Conservation (phyloP, 768 basidiomycete genomes). For the Rhizopogon vesiculosus region DNA sequence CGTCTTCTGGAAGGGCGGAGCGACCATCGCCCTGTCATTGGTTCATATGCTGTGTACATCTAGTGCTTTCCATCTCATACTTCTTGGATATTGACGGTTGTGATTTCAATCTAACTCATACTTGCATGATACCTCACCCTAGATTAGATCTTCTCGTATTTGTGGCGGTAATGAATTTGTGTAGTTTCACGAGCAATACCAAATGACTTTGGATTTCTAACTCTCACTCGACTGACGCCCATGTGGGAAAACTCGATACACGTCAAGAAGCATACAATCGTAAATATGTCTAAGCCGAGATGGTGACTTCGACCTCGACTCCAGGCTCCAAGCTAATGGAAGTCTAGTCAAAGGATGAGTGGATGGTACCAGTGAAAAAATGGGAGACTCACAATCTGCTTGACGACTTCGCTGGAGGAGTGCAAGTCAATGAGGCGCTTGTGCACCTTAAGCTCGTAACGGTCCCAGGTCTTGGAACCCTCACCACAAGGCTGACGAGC, state of each 20-base stretch:
- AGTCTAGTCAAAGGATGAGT: conserved; percentile 50
- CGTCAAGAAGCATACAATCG: background rate
- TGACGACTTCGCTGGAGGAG: conserved; percentile 98
- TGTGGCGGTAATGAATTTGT: no score
- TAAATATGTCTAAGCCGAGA: conserved; percentile 54
- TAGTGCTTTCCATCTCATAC: conserved; percentile 16
- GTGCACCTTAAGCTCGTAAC: conserved; percentile 98
- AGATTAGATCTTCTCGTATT: no score
- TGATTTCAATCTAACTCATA: background rate
- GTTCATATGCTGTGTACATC: conserved; percentile 67
- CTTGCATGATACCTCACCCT: conserved; percentile 13
- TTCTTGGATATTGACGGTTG: background rate
- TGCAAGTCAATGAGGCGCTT: conserved; percentile 99
- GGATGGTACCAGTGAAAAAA: background rate
- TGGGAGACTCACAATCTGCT: conserved; percentile 86
- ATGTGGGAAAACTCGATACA: no score
- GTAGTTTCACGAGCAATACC: no score
- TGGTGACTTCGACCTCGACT: conserved; percentile 98
- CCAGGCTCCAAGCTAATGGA: conserved; percentile 98
- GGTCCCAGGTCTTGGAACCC: conserved; percentile 99
- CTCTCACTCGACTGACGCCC: no score
- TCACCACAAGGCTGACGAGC: conserved; percentile 90
- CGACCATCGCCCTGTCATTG: conserved; percentile 85
- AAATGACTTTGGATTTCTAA: no score
- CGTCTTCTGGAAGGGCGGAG: conserved; percentile 70